Conservation (phyloP, 23 red algal species). For the Gracilariopsis chorda region DNA sequence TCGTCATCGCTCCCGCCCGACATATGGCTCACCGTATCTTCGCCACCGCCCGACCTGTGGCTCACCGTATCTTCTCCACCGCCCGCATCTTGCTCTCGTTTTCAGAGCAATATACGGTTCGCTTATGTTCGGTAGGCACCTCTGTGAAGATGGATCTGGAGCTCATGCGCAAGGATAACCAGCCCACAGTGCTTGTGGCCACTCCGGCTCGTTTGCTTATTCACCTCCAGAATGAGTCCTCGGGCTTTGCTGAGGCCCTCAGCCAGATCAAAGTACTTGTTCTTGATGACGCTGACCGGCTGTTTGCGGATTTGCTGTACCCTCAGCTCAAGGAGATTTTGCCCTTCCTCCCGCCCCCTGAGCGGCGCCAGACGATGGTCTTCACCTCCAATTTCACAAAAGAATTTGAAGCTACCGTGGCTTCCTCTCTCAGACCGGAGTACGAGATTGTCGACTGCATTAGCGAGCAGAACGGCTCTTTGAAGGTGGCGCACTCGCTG, state of each 20-base stretch:
- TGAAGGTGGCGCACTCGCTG: conserved; percentile 36
- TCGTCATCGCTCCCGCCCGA: conserved; percentile 77
- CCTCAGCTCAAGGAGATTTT: conserved; percentile 69
- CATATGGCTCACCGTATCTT: conserved; percentile 70
- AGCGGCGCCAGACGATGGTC: conserved; percentile 42
- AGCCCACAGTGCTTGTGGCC: conserved; percentile 72
- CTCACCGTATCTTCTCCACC: conserved; percentile 55
- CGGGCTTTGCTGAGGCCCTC: conserved; percentile 50
- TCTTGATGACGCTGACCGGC: conserved; percentile 86
- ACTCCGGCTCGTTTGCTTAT: conserved; percentile 78
- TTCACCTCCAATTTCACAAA: conserved; percentile 17
- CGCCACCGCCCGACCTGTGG: conserved; percentile 56
- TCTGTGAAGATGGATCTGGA: conserved; percentile 41
- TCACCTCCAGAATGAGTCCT: conserved; percentile 44
- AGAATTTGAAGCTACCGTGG: neutral
- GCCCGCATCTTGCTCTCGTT: conserved; percentile 30
- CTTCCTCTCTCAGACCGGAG: conserved; percentile 12
- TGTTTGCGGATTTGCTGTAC: conserved; percentile 77
- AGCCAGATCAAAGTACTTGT: conserved; percentile 50
- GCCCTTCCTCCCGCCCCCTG: neutral
- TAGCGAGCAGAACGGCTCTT: neutral
- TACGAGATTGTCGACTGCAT: conserved; percentile 39
- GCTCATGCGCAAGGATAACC: neutral
- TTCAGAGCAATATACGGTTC: neutral
- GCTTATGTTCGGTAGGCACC: conserved; percentile 57